A percentile compares a stretch with the other conserved stretches of the same genome.
phyloP scores from a whole-genome alignment of 768 basidiomycete species.

The Russula sp. region DNA sequence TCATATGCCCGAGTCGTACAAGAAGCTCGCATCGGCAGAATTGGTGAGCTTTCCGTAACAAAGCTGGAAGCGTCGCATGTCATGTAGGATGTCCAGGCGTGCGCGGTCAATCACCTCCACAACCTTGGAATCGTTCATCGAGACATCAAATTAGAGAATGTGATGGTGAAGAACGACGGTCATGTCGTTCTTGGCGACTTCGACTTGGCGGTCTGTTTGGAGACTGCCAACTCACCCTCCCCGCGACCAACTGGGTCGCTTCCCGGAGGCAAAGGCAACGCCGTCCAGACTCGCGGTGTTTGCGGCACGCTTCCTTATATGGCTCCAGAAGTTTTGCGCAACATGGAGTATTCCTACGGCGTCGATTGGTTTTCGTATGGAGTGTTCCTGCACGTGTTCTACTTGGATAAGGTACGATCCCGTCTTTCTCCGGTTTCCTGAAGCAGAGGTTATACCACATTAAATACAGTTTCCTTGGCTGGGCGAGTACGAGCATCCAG shows the following conservation, averaged over 20 bases:
- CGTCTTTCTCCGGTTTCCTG: no score
- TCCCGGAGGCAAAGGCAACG: not conserved
- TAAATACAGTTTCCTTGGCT: constrained; percentile 25
- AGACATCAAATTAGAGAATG: constrained; percentile 95
- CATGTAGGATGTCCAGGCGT: constrained; percentile 20
- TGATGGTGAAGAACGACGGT: constrained; percentile 83
- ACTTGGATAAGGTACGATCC: constrained; percentile 18
- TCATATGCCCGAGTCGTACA: constrained; percentile 17
- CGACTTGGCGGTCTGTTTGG: constrained; percentile 42
- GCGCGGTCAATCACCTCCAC: constrained; percentile 86
- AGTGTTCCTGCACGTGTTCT: constrained; percentile 24
- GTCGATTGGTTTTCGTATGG: constrained; percentile 30
- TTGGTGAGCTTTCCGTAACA: constrained; percentile 33
- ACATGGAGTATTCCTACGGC: constrained; percentile 23
- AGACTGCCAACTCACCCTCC: not conserved
- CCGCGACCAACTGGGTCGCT: not conserved
- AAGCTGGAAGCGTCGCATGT: not conserved
- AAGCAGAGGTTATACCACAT: not conserved
- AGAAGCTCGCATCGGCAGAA: constrained; percentile 39
- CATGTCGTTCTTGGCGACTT: constrained; percentile 92
- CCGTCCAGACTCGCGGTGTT: constrained; percentile 7
- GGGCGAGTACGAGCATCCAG: constrained; percentile 17
- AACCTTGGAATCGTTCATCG: constrained; percentile 90
- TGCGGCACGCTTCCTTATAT: constrained; percentile 28
- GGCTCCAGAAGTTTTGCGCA: constrained; percentile 27